Percentiles rank a stretch among this genome's conserved stretches.
Evolutionary conservation across 805 yeast species (phyloP).

Genomic region (Zygotorulaspora sp.): DNA sequence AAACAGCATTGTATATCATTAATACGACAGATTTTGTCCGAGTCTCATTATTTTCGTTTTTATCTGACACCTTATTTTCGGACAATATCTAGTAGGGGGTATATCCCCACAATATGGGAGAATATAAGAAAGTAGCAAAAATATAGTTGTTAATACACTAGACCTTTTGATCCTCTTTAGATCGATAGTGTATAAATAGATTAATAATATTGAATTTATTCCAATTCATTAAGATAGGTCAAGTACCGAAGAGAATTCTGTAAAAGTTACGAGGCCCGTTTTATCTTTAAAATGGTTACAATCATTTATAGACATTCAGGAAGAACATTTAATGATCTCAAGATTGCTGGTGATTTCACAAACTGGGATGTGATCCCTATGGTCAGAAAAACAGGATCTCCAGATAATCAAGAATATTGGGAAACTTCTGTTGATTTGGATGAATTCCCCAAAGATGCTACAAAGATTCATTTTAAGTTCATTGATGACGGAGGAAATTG

Average conservation of each 20-base stretch:
- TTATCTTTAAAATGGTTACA: constrained; percentile 6
- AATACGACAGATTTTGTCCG: not conserved
- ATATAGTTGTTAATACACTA: too few species aligned
- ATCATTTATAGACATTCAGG: constrained; percentile 19
- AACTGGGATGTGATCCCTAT: constrained; percentile 31
- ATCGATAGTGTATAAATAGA: too few species aligned
- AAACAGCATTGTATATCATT: not conserved
- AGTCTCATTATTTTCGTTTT: not conserved
- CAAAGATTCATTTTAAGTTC: constrained; percentile 27
- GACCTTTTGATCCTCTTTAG: too few species aligned
- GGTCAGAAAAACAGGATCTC: constrained; percentile 14
- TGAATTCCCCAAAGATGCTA: constrained; percentile 16
- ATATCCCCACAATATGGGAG: not conserved
- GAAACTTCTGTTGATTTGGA: constrained; percentile 27
- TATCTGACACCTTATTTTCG: not conserved
- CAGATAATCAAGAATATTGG: constrained; percentile 15
- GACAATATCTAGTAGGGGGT: not conserved
- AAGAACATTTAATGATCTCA: constrained; percentile 22
- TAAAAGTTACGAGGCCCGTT: not conserved
- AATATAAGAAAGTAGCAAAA: too few species aligned
- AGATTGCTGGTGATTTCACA: constrained; percentile 39
- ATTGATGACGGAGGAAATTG: constrained; percentile 29
- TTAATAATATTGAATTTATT: too few species aligned
- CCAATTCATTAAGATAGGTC: too few species aligned
- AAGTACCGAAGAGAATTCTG: not conserved